Conservation (phyloP, 371 early-diverging fungal genomes). For the Circinella minor region DNA sequence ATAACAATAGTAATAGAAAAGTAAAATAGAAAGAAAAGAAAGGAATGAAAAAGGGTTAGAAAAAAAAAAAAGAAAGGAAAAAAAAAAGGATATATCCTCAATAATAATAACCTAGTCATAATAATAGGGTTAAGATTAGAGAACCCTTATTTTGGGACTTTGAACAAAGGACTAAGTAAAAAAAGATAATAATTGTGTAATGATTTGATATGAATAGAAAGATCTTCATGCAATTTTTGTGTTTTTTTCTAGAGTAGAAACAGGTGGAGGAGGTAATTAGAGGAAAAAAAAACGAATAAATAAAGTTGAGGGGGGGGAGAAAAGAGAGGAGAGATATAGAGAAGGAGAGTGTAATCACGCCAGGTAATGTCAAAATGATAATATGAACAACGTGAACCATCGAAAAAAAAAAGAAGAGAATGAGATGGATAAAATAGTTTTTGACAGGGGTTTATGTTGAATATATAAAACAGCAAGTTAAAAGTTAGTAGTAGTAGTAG, state of each 20-base stretch:
- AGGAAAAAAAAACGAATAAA: background rate
- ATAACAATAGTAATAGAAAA: no score
- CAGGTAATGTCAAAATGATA: conserved; percentile 9
- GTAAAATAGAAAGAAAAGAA: conserved; percentile 8
- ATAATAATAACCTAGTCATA: no score
- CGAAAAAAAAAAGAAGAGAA: no score
- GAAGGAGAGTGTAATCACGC: background rate
- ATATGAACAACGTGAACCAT: conserved; percentile 3
- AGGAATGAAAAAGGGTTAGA: no score
- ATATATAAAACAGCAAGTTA: no score
- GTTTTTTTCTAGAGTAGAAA: background rate
- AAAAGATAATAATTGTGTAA: background rate
- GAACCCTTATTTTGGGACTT: background rate
- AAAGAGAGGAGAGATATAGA: background rate
- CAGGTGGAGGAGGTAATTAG: background rate
- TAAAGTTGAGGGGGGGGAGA: background rate
- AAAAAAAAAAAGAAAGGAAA: background rate
- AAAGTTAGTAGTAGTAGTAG: no score
- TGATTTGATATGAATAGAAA: background rate
- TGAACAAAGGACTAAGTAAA: background rate
- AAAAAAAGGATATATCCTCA: background rate
- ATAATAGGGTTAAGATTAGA: no score
- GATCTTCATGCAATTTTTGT: background rate
- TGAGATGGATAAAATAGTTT: no score
- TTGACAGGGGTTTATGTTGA: background rate